Base-by-base conservation (phyloP, 2,329 filamentous ascomycete species). In the Penicillium sp. region DNA sequence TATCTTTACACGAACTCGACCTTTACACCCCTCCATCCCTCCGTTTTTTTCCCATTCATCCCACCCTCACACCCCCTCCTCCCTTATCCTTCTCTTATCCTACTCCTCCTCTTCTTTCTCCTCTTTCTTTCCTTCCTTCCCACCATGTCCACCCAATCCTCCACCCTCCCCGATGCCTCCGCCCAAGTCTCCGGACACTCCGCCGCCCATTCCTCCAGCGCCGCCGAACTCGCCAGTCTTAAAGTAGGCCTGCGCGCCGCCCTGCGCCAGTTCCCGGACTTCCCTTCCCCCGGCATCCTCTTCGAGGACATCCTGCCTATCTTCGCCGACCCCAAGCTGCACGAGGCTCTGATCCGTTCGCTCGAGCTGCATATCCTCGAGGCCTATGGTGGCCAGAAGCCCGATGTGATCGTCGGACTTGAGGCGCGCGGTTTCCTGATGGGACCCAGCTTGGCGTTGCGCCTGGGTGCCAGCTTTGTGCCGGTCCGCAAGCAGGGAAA, bases 291-390 rank as follows among this genome's bases (percentile, higher is more conserved):
- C 49, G 94, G 95, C 77, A 94, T 99, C 75, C 85, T 96, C 73
- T 99, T 99, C 80, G 92, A 97, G 82, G 95, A 99, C 77, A 98
- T 99, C 80, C 89, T 99, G 79, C 95, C 95, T 63, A 89, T 98
- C 75, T 98, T 99, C 83, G 88, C 91, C 76, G 85, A 92, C 74
- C 87, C 89, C 58, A 75, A 78, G 55, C 83, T 91, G 63, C 94
- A 97, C 81, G 83, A 85, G 69, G 84, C 87, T 58, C 89, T 99
- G 61, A 83, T 97, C 76, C 86, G 88, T 71, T 92, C 92, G 52
- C 89, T 98, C 69, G 91, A 96, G 79, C 84, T 97, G 64, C 89
- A 96, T 78, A 84, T 96, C 66, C 80, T 85, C 59, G 81, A 89
- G 70, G 83, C 83, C 64, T 89, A 89, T 71, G 77, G 78, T 63